A percentile compares a stretch with the other conserved stretches of the same genome.
These are phyloP conservation scores for Komagataella pastoris DNA, from an alignment of 805 yeast genomes.

Conservation along the genomic window DNA sequence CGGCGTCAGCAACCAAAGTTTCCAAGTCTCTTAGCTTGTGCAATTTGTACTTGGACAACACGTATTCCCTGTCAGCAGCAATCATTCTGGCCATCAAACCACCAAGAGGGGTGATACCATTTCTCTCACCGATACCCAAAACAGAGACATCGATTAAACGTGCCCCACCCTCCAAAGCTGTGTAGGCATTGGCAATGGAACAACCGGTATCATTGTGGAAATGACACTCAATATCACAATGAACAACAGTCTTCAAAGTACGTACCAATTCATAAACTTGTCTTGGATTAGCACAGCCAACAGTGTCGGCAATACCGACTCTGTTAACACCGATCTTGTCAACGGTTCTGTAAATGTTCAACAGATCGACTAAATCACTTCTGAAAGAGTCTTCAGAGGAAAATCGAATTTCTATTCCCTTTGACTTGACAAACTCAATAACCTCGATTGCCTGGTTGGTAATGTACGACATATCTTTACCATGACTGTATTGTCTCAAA, in stretches of 20 bases:
- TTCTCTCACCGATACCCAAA: conserved; percentile 96
- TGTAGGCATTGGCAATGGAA: conserved; percentile 97
- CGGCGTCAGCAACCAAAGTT: conserved; percentile 93
- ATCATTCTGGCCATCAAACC: conserved; percentile 99
- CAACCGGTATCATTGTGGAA: conserved; percentile 99
- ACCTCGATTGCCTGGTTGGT: conserved; percentile 95
- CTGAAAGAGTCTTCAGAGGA: conserved; percentile 97
- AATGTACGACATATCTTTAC: conserved; percentile 96
- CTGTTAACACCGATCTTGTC: conserved; percentile 96
- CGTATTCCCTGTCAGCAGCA: conserved; percentile 95
- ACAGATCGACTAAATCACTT: conserved; percentile 87
- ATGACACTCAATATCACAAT: conserved; percentile 96
- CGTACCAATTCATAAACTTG: conserved; percentile 95
- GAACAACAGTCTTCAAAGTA: conserved; percentile 84
- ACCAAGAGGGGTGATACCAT: conserved; percentile 95
- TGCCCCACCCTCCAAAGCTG: conserved; percentile 97
- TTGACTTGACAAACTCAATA: conserved; percentile 91
- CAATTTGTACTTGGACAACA: conserved; percentile 83
- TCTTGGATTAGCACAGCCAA: conserved; percentile 98
- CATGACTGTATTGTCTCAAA: conserved; percentile 89
- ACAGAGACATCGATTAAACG: conserved; percentile 89
- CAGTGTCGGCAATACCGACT: conserved; percentile 98
- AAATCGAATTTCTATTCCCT: conserved; percentile 93
- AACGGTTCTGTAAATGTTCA: conserved; percentile 92
- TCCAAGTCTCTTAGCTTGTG: conserved; percentile 94